Evolutionary conservation across 257 asterid species (phyloP), one percentile per base, ranked within the genome.

Genomic region (Nicotiana attenuata): DNA sequence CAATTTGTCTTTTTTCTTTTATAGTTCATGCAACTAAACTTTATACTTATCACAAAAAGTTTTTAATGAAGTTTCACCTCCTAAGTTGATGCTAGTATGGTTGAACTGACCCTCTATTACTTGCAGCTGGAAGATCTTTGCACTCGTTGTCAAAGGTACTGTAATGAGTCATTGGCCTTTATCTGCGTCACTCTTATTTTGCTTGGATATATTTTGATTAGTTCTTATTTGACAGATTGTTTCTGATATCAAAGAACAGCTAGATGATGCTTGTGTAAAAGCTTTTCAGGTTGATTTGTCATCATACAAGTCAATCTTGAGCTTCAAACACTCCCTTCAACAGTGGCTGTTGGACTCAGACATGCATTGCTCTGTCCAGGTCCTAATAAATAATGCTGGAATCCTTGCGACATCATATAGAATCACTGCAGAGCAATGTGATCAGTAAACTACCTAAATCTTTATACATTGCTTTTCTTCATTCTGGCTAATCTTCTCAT

Each of bases 301-400:
- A 78, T 91, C 96, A 76, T 89, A 91, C 84, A 55, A 87, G 84
- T 93, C 99, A n/a, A 91, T 95, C 86, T 77, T 90, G 77, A 87
- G 89, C 87, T 93, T 95, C 88, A 88, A 89, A 79, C 73, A 26
- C 90, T 90, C 94, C 69, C 94, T 95, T 86, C 87, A 89, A 87
- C 92, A 89, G 78, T 95, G 99, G 99, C 88, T 91, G 24, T 47
- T 63, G 82, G 98, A 92, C 84, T 92, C 94, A 59, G 82, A 88
- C 83, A 77, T 92, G 90, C 96, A 95, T 86, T 76, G 86, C 64
- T 95, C 98, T 77, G 78, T 93, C 86, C 99, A 95, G 81, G 87
- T 95, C 81, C 88, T 95, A 83, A 90, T 95, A 88, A 95, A 95
- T 89, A 92, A 95, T 87, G 98, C 97, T 80, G 99, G 98, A 81